Evolutionary conservation across 2,329 filamentous ascomycete species (phyloP).

Genomic region (Bipolaris oryzae): DNA sequence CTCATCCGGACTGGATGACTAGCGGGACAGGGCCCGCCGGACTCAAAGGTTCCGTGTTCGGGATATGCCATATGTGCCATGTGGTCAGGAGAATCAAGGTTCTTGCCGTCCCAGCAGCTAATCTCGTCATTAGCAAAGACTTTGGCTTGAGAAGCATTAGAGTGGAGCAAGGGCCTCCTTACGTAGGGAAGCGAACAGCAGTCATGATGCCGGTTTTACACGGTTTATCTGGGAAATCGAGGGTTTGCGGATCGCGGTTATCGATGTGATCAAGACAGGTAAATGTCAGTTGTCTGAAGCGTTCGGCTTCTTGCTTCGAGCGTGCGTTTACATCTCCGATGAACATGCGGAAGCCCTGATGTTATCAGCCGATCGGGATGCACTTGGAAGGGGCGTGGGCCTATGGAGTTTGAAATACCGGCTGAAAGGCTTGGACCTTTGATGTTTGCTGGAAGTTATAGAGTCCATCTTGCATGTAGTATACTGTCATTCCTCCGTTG

Average conservation of each 20-base stretch:
- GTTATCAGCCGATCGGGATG: conserved; percentile 19
- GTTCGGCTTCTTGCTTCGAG: conserved; percentile 41
- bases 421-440: conserved; percentile 53
- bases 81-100: conserved; percentile 33
- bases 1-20: conserved; percentile 52
- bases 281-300: conserved; percentile 54
- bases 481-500: conserved; percentile 38
- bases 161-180: background rate
- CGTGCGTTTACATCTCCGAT: conserved; percentile 37
- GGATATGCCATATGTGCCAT: conserved; percentile 43
- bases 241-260: conserved; percentile 50
- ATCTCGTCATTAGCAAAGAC: background rate
- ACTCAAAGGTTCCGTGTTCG: conserved; percentile 32
- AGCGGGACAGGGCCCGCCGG: conserved; percentile 57
- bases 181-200: conserved; percentile 49
- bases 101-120: conserved; percentile 34
- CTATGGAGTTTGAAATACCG: conserved; percentile 14
- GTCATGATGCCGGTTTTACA: conserved; percentile 54
- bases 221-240: conserved; percentile 48
- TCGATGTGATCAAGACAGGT: conserved; percentile 51
- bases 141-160: background rate
- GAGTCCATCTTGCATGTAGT: conserved; percentile 39
- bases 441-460: conserved; percentile 35
- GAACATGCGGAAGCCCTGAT: conserved; percentile 39
- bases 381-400: background rate